Percentiles rank a stretch among this genome's conserved stretches.
Conservation (phyloP, 2,329 filamentous ascomycete genomes). For the Colletotrichum sidae region DNA sequence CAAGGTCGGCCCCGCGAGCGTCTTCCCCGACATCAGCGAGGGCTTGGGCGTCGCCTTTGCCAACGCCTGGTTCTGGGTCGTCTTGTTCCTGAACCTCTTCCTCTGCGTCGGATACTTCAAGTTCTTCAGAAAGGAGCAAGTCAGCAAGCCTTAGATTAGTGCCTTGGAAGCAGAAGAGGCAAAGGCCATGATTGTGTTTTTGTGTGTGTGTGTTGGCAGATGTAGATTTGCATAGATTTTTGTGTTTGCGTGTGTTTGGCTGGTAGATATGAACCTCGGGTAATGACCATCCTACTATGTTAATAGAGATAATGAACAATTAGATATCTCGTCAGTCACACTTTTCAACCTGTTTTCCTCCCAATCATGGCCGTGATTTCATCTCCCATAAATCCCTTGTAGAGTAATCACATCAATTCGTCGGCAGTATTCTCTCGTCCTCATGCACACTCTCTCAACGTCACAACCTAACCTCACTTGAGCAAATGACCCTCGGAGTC, state of each 20-base stretch:
- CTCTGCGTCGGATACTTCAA: slow-evolving; percentile 68
- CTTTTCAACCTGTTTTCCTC: background rate
- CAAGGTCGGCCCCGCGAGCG: slow-evolving; percentile 68
- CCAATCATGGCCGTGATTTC: background rate
- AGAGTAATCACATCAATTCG: no score
- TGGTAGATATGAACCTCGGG: slow-evolving; percentile 31
- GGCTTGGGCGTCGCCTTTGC: slow-evolving; percentile 57
- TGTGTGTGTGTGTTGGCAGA: no score
- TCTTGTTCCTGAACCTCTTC: slow-evolving; percentile 65
- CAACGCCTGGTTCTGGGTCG: slow-evolving; percentile 71
- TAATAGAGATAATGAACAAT: slow-evolving; percentile 36
- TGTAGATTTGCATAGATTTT: slow-evolving; percentile 20
- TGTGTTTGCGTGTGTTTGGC: slow-evolving; percentile 9
- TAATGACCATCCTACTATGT: slow-evolving; percentile 32
- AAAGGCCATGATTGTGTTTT: slow-evolving; percentile 19
- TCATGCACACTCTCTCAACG: background rate
- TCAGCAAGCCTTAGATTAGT: slow-evolving; percentile 59
- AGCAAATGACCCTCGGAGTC: slow-evolving; percentile 43
- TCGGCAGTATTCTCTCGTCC: background rate
- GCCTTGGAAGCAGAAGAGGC: background rate
- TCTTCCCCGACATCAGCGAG: slow-evolving; percentile 71
- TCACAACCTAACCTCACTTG: slow-evolving; percentile 29
- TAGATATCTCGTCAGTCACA: slow-evolving; percentile 6
- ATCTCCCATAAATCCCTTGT: background rate
- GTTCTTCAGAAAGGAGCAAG: slow-evolving; percentile 69